A percentile compares a stretch with the other conserved stretches of the same genome.
Conservation (phyloP, 2,329 filamentous ascomycete species). For the Ceratocystis destructans region DNA sequence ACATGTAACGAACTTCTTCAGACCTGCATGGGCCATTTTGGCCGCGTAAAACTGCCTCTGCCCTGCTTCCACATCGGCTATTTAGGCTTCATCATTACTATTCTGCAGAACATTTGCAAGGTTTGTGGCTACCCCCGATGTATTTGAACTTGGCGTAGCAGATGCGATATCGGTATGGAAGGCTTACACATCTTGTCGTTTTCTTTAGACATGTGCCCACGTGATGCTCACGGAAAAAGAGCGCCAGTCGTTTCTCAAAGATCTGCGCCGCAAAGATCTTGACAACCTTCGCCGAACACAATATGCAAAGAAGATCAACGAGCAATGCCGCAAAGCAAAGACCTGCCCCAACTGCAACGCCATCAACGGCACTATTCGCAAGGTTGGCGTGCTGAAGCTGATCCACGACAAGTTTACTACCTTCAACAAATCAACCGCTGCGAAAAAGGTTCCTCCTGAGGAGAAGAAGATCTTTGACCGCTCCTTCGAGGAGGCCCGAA, state of each 20-base stretch:
- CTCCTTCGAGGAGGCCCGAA: conserved; percentile 69
- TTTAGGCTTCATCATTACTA: conserved; percentile 80
- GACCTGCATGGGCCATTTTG: conserved; percentile 89
- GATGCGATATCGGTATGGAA: neutral
- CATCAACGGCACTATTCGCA: conserved; percentile 83
- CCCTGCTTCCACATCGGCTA: conserved; percentile 95
- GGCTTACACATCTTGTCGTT: neutral
- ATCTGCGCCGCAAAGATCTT: conserved; percentile 65
- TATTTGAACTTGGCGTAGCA: no score
- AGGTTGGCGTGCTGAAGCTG: conserved; percentile 83
- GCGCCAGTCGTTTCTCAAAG: conserved; percentile 61
- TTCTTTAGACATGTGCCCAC: conserved; percentile 55
- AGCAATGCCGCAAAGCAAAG: conserved; percentile 78
- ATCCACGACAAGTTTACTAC: conserved; percentile 83
- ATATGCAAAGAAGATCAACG: conserved; percentile 77
- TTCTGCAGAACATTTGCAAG: conserved; percentile 93
- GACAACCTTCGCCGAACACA: conserved; percentile 77
- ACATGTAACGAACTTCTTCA: conserved; percentile 74
- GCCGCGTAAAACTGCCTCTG: conserved; percentile 77
- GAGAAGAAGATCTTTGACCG: conserved; percentile 76
- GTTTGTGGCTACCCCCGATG: conserved; percentile 24
- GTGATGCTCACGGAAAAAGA: conserved; percentile 73
- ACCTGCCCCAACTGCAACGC: conserved; percentile 66
- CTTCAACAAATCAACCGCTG: conserved; percentile 78
- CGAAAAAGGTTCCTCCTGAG: conserved; percentile 67